Evolutionary conservation across 495 filamentous ascomycete genomes (phyloP).

Genomic region (Tuber umbilicatum): DNA sequence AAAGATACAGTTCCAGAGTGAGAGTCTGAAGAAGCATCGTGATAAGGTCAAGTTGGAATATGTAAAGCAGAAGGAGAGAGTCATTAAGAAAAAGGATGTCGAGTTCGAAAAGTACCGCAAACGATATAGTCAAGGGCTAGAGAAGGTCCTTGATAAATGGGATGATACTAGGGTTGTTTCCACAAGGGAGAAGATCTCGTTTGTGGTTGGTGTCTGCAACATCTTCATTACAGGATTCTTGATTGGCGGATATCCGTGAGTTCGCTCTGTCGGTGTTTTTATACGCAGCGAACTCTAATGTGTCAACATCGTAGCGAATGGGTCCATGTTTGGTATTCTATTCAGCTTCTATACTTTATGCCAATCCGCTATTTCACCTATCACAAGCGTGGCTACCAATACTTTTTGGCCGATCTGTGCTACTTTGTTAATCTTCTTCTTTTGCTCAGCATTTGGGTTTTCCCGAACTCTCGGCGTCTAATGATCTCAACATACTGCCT

Average conservation of each 20-base stretch:
- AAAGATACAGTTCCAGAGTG: conserved; percentile 69
- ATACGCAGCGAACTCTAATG: conserved; percentile 16
- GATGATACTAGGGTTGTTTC: conserved; percentile 82
- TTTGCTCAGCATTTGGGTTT: conserved; percentile 78
- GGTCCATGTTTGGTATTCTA: conserved; percentile 89
- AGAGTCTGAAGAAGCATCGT: conserved; percentile 74
- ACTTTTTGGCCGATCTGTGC: conserved; percentile 86
- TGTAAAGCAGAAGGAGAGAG: conserved; percentile 48
- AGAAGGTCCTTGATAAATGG: conserved; percentile 77
- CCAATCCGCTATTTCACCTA: conserved; percentile 89
- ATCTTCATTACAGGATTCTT: conserved; percentile 94
- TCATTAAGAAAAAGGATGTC: conserved; percentile 63
- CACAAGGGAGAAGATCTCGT: conserved; percentile 85
- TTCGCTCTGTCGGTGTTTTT: conserved; percentile 3
- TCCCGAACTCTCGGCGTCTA: conserved; percentile 80
- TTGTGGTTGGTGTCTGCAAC: conserved; percentile 92
- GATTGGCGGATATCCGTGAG: conserved; percentile 67
- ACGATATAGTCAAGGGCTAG: conserved; percentile 80
- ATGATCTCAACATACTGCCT: conserved; percentile 92
- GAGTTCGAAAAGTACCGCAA: conserved; percentile 84
- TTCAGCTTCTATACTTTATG: conserved; percentile 86
- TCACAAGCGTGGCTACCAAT: conserved; percentile 83
- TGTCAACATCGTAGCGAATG: conserved; percentile 48
- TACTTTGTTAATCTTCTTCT: conserved; percentile 94
- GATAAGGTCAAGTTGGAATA: conserved; percentile 59